Evolutionary conservation across 345 rosid species (phyloP), one percentile per base, ranked within the genome.

Genomic region (Rhizophora apiculata): DNA sequence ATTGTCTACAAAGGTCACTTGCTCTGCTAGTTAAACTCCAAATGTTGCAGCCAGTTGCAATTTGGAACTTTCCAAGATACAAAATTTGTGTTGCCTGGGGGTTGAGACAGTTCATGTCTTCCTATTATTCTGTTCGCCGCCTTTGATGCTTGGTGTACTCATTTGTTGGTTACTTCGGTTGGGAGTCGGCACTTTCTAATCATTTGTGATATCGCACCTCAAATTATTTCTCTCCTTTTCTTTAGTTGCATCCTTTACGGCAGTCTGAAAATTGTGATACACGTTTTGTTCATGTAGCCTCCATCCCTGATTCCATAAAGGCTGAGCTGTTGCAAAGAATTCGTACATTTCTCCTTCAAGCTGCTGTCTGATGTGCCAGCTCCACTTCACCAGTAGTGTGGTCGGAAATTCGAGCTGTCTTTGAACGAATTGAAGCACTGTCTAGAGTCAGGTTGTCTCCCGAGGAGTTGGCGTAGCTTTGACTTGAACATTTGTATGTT

Each of bases 321-420:
- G 87, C 86, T 2, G 88, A 92, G 82, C 85, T 88, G 11, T 64
- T 92, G 84, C 83, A 85, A 73, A 80, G 84, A 70, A 87, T 92
- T 56, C 77, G 81, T 65, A 69, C 85, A 69, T 85, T 88, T 76
- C 82, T 87, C 26, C 63, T 73, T 29, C 83, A 85, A 10, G 64
- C 82, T 29, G 74, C 84, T 68, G 80, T 75, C 65, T 85, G 72
- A 81, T 63, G 32, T n/a, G 2, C 64, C 66, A 37, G 52, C 63
- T 13, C 24, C 24, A 31, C 59, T 71, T 70, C 55, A 24, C 0
- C 62, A n/a, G 63, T 37, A 27, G 46, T 54, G 56, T 30, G 8
- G 48, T 62, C 8, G 21, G 53, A 30, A 29, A 63, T 54, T 37
- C 29, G 32, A 34, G 21, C 52, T 60, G 3, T 56, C 59, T 39